phyloP scores from a whole-genome alignment of 1,284 basidiomycete genomes.

The Cystobasidiaceae sp. region DNA sequence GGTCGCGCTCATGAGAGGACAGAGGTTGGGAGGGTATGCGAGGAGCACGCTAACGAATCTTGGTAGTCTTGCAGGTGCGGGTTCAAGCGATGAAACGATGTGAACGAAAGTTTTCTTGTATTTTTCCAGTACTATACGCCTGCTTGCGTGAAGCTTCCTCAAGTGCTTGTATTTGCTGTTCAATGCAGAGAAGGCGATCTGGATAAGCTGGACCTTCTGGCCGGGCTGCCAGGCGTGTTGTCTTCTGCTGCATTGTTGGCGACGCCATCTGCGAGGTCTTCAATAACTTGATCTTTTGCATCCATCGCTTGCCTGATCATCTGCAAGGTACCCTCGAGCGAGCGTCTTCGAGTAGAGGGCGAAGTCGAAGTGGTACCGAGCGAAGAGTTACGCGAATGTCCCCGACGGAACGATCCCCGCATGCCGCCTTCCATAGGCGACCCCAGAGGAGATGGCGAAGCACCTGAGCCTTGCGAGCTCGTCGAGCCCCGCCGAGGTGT shows the following conservation, averaged over 20 bases:
- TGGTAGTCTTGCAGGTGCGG: too few species aligned
- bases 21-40: too few species aligned
- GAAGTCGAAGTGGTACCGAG: conserved; percentile 94
- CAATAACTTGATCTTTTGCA: conserved; percentile 26
- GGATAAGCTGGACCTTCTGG: conserved; percentile 16
- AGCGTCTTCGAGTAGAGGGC: conserved; percentile 84
- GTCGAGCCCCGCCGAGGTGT: conserved; percentile 23
- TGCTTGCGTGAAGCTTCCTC: too few species aligned
- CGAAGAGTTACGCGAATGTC: conserved; percentile 80
- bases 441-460: conserved; percentile 40
- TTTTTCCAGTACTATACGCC: too few species aligned
- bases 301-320: conserved; percentile 62
- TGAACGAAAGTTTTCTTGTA: too few species aligned
- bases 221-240: conserved; percentile 12
- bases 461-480: conserved; percentile 40
- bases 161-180: too few species aligned
- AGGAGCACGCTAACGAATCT: too few species aligned
- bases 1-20: too few species aligned
- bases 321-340: conserved; percentile 91
- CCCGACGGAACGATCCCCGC: conserved; percentile 58
- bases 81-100: too few species aligned
- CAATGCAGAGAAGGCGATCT: conserved; percentile 8
- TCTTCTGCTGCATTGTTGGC: conserved; percentile 27
- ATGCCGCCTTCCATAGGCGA: conserved; percentile 24
- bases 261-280: conserved; percentile 30